Percentiles rank a stretch among this genome's conserved stretches.
Evolutionary conservation across 768 basidiomycete species (phyloP).

Genomic region (Leccinellum albellum): DNA sequence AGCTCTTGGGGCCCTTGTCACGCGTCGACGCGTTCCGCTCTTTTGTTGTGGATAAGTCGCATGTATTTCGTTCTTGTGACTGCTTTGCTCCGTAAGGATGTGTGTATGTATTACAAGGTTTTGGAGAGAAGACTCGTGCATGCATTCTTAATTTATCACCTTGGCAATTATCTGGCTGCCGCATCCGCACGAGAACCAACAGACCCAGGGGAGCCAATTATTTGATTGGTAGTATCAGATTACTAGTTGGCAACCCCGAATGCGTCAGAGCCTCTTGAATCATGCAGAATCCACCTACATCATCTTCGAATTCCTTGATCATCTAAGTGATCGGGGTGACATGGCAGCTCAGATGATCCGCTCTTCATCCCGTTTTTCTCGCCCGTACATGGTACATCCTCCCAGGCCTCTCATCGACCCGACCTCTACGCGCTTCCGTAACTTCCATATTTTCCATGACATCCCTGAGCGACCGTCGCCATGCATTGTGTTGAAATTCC

Average conservation of each 20-base stretch:
- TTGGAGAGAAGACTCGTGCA: not conserved
- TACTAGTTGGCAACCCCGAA: not conserved
- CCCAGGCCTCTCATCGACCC: not conserved
- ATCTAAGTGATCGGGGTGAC: not conserved
- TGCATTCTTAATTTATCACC: not conserved
- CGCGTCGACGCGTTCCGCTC: slow-evolving; percentile 13
- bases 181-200: not conserved
- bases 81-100: not conserved
- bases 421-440: not conserved
- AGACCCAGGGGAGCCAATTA: not conserved
- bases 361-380: not conserved
- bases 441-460: not conserved
- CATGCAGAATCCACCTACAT: not conserved
- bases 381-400: not conserved
- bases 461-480: not conserved
- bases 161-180: not conserved
- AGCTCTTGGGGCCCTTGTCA: not conserved
- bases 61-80: slow-evolving; percentile 13
- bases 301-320: not conserved
- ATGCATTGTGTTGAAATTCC: not conserved
- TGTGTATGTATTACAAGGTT: not conserved
- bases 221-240: not conserved
- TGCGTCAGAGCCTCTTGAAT: not conserved
- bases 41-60: not conserved
- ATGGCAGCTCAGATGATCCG: not conserved